Base-by-base conservation (phyloP, 2,329 filamentous ascomycete species). In the Hypoxylon sp. region DNA sequence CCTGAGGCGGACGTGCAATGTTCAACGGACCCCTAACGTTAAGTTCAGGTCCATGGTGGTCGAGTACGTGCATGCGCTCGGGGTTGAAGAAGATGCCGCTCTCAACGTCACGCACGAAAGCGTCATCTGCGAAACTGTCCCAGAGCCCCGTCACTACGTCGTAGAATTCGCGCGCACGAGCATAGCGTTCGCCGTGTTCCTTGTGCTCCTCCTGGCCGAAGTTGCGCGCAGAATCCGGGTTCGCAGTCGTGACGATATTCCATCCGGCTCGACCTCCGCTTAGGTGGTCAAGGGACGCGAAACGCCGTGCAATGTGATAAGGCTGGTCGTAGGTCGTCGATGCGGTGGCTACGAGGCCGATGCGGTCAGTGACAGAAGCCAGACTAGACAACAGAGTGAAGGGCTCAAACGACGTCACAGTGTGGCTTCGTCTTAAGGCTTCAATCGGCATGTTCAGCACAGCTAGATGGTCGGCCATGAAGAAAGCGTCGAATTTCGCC, bases 401-500 rank as follows among this genome's bases (percentile, higher is more conserved):
- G 0, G 85, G 86, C 70, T 88, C 86, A 64, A 88, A 88, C 0
- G 86, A 88, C 0, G 85, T 87, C 0, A 87, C 84, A 0, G 86
- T 88, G 58, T 88, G 86, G 66, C 85, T 87, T 31, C 86, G 83
- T 70, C 86, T 85, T 10, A 88, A 79, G 1, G 86, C 86, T 61
- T 88, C 87, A 1, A 85, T 75, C 0, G 86, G 86, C 86, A 87
- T 87, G 67, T 87, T 87, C 47, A 87, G 72, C 1, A 87, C 85
- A 2, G 84, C 85, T 0, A 87, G 78, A 68, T 86, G 84, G 67
- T 87, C 85, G 0, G 85, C 85, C 84, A 87, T 86, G 78, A 87
- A 87, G 75, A 87, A 86, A 39, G 85, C 84, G 69, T 87, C 85
- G 69, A 87, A 87, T 60, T 87, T 87, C 68, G 84, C 85, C 6